Evolutionary conservation across 164 flowering plant species (phyloP).

Genomic region (Santalum album): DNA sequence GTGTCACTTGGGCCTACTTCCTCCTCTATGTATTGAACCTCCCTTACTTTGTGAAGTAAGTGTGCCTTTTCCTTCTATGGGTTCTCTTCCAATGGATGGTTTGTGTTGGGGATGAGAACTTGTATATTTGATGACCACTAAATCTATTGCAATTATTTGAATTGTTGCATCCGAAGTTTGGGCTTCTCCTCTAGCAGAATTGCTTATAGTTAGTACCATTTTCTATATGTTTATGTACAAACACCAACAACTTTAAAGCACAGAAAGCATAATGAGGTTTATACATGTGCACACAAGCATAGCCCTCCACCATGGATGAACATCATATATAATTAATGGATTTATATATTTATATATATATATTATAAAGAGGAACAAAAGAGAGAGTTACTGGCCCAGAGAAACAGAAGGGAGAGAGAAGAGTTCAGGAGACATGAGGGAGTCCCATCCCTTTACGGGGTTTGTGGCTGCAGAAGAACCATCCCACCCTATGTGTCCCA

Average conservation of each 20-base stretch:
- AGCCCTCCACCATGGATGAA: neutral
- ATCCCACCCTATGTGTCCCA: constrained; percentile 83
- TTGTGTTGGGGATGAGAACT: neutral
- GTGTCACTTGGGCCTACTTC: constrained; percentile 52
- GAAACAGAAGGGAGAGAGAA: constrained; percentile 22
- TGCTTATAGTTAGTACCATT: too few relatives aligned
- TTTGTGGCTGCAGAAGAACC: constrained; percentile 27
- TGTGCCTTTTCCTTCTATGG: neutral
- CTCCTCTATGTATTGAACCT: neutral
- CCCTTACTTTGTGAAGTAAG: neutral
- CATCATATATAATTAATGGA: neutral
- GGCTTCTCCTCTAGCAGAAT: too few relatives aligned
- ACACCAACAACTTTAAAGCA: too few relatives aligned
- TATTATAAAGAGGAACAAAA: too few relatives aligned
- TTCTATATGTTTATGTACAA: too few relatives aligned
- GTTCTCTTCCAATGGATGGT: neutral
- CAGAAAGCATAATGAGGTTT: too few relatives aligned
- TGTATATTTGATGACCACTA: neutral
- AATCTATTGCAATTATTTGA: too few relatives aligned
- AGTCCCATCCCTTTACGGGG: constrained; percentile 42
- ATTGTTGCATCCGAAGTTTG: too few relatives aligned
- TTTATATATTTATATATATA: neutral
- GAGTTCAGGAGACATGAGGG: constrained; percentile 27
- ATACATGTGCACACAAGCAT: too few relatives aligned
- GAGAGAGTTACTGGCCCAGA: neutral